Evolutionary conservation across 768 basidiomycete genomes (phyloP).

Genomic region (Suillus hirtellus): DNA sequence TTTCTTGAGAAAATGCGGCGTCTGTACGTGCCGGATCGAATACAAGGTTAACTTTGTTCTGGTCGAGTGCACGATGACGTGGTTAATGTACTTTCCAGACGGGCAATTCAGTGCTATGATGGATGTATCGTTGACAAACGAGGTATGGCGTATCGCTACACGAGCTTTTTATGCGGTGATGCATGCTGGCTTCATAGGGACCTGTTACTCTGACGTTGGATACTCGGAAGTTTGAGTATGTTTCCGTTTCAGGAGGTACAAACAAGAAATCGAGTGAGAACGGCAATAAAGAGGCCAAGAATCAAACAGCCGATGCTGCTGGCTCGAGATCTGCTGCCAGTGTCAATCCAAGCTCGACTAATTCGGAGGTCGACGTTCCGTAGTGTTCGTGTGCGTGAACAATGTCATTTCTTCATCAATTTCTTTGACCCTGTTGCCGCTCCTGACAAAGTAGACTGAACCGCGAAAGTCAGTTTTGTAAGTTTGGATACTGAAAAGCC

Average conservation of each 20-base stretch:
- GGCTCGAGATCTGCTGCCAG: neutral
- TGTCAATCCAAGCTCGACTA: neutral
- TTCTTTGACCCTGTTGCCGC: neutral
- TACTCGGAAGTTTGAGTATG: constrained; percentile 75
- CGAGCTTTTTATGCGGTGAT: constrained; percentile 5
- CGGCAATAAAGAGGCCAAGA: neutral
- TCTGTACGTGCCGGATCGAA: constrained; percentile 70
- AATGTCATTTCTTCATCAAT: neutral
- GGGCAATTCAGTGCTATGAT: constrained; percentile 98
- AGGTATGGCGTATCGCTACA: constrained; percentile 48
- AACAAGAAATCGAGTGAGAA: constrained; percentile 6
- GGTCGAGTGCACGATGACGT: constrained; percentile 1
- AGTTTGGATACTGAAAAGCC: neutral
- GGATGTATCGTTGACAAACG: constrained; percentile 84
- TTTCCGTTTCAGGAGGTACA: constrained; percentile 28
- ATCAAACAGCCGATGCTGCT: neutral
- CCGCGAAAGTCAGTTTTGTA: neutral
- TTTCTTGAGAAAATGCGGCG: constrained; percentile 70
- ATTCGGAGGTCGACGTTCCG: neutral
- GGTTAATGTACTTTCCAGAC: constrained; percentile 46
- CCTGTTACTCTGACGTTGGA: constrained; percentile 86
- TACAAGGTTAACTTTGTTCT: constrained; percentile 59
- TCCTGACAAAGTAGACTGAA: neutral
- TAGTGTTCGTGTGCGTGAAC: neutral
- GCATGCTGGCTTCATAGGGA: constrained; percentile 46